A percentile compares a stretch with the other conserved stretches of the same genome.
These are phyloP conservation scores for Euphorbia schlechtendalii DNA, from an alignment of 441 rosid genomes.

Conservation along the genomic window DNA sequence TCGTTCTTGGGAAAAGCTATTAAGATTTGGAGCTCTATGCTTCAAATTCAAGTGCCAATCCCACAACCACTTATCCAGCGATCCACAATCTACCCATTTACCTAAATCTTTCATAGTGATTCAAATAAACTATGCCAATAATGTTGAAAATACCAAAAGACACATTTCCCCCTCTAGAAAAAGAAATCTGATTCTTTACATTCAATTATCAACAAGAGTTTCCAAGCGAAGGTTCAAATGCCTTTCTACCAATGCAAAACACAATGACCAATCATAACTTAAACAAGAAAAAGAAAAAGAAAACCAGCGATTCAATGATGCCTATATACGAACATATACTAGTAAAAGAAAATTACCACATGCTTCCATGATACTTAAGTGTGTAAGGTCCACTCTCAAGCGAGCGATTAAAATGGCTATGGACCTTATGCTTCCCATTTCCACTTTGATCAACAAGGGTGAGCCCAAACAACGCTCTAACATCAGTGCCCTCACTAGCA, in stretches of 20 bases:
- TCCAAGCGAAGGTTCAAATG: background rate
- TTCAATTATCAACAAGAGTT: background rate
- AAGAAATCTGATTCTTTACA: background rate
- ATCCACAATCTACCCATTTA: background rate
- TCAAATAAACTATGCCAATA: too few relatives aligned
- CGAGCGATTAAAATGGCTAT: constrained; percentile 84
- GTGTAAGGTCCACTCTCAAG: constrained; percentile 92
- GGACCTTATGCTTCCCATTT: constrained; percentile 76
- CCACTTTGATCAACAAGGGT: constrained; percentile 69
- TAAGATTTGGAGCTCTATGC: background rate
- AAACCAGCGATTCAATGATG: too few relatives aligned
- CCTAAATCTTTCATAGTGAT: background rate
- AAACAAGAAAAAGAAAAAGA: background rate
- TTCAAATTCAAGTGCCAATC: too few relatives aligned
- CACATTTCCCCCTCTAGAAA: too few relatives aligned
- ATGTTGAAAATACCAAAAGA: too few relatives aligned
- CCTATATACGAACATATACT: too few relatives aligned
- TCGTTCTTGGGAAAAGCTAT: background rate
- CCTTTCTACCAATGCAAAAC: background rate
- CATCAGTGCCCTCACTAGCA: constrained; percentile 93
- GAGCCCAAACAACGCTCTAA: constrained; percentile 34
- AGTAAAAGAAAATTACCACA: constrained; percentile 64
- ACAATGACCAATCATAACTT: background rate
- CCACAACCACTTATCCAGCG: background rate
- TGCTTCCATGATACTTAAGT: constrained; percentile 85